A percentile compares a stretch with the other conserved stretches of the same genome.
Conservation (phyloP, 495 filamentous ascomycete genomes). For the Jackrogersella multiformis region DNA sequence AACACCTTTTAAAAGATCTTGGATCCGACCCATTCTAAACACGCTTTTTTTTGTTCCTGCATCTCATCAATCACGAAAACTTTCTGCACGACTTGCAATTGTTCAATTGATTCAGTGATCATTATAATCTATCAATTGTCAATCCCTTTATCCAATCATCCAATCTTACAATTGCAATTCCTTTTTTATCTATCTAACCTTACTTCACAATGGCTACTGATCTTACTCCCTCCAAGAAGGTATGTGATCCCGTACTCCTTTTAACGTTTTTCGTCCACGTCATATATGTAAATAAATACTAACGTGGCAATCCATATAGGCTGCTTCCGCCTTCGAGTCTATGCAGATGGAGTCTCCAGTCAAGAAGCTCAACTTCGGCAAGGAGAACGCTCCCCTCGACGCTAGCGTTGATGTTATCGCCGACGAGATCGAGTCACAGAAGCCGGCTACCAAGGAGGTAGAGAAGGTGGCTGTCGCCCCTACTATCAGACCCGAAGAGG, state of each 20-base stretch:
- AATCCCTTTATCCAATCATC: background rate
- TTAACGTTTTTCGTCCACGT: background rate
- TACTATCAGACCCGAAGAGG: constrained; percentile 75
- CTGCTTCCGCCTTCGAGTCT: constrained; percentile 82
- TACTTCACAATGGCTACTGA: constrained; percentile 70
- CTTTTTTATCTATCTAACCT: background rate
- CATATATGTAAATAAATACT: constrained; percentile 38
- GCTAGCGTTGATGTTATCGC: constrained; percentile 64
- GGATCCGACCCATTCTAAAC: constrained; percentile 28
- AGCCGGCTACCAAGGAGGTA: constrained; percentile 57
- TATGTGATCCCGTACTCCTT: constrained; percentile 50
- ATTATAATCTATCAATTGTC: constrained; percentile 19
- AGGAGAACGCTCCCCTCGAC: constrained; percentile 81
- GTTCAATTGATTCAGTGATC: constrained; percentile 20
- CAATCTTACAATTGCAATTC: constrained; percentile 20
- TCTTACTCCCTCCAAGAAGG: constrained; percentile 89
- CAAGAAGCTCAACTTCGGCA: constrained; percentile 91
- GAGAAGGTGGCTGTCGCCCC: constrained; percentile 62
- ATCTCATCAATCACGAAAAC: constrained; percentile 33
- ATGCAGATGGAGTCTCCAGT: constrained; percentile 93
- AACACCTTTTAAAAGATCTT: constrained; percentile 43
- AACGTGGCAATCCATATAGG: constrained; percentile 62
- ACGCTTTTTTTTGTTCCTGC: constrained; percentile 29
- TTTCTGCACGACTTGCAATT: constrained; percentile 31
- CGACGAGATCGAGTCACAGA: constrained; percentile 62